Conservation (phyloP, 83 land plant species). For the Diphasiastrum complanatum region DNA sequence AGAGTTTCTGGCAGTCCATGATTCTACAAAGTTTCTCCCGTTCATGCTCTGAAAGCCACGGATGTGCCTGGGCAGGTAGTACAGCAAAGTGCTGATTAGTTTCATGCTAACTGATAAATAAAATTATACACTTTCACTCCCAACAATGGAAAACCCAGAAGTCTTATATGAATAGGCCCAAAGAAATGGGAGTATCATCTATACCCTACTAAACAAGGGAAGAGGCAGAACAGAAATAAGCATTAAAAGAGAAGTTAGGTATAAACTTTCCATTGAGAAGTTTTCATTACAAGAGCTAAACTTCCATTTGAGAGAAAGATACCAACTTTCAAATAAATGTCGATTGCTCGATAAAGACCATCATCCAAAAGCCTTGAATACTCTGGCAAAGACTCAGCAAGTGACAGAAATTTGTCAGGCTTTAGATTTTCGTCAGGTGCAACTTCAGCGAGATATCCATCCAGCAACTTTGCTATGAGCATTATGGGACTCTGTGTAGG, state of each 20-base stretch:
- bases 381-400: not conserved
- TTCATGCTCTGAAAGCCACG: slow-evolving; percentile 47
- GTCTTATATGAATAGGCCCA: too few species aligned
- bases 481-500: not conserved
- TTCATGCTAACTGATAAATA: too few species aligned
- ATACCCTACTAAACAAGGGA: too few species aligned
- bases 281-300: not conserved
- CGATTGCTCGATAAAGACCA: slow-evolving; percentile 6
- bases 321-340: slow-evolving; percentile 11
- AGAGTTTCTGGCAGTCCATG: slow-evolving; percentile 58
- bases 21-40: slow-evolving; percentile 47
- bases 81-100: too few species aligned
- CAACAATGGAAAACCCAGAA: too few species aligned
- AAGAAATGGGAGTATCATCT: too few species aligned
- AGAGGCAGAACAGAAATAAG: too few species aligned
- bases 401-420: not conserved
- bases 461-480: slow-evolving; percentile 2
- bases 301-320: not conserved
- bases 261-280: not conserved
- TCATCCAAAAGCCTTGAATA: slow-evolving; percentile 6
- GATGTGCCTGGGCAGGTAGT: slow-evolving; percentile 60
- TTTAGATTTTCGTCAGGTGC: slow-evolving; percentile 4
- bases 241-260: not conserved
- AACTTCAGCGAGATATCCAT: not conserved
- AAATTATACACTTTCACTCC: too few species aligned